Conservation (phyloP, 176 grass and related monocot genomes). For the Eleusine indica region DNA sequence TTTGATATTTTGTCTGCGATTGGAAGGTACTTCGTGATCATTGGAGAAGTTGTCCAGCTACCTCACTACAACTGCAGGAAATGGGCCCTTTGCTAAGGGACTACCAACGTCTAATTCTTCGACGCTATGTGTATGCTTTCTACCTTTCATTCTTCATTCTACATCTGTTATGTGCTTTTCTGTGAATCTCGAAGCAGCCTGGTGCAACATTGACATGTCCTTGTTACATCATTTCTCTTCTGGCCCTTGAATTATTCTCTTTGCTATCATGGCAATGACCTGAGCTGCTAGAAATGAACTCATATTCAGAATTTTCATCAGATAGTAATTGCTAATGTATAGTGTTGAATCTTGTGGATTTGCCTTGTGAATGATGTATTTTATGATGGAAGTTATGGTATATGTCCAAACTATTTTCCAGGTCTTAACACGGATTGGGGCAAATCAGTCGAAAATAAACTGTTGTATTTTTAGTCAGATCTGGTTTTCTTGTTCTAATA, state of each 20-base stretch:
- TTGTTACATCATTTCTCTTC: neutral
- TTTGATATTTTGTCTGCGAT: conserved; percentile 28
- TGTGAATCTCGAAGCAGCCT: conserved; percentile 8
- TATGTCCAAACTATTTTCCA: neutral
- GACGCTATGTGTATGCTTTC: conserved; percentile 50
- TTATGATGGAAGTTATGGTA: conserved; percentile 13
- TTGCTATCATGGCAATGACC: neutral
- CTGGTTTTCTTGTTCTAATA: neutral
- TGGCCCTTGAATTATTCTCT: conserved; percentile 29
- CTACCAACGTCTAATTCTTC: conserved; percentile 77
- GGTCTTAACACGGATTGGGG: neutral
- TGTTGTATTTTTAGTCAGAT: neutral
- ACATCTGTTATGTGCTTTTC: neutral
- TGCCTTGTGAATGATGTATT: neutral
- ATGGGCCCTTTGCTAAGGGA: conserved; percentile 79
- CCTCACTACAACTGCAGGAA: conserved; percentile 73
- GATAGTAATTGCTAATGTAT: neutral
- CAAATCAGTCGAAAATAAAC: neutral
- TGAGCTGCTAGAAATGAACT: conserved; percentile 24
- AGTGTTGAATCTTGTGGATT: neutral
- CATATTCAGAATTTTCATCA: neutral
- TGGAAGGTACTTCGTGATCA: conserved; percentile 77
- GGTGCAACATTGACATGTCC: conserved; percentile 10
- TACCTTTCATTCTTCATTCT: conserved; percentile 12
- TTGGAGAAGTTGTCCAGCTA: conserved; percentile 67